These are phyloP conservation scores for Phaeosphaeriaceae sp. DNA, from an alignment of 2,329 filamentous ascomycete species.

Conservation along the genomic window DNA sequence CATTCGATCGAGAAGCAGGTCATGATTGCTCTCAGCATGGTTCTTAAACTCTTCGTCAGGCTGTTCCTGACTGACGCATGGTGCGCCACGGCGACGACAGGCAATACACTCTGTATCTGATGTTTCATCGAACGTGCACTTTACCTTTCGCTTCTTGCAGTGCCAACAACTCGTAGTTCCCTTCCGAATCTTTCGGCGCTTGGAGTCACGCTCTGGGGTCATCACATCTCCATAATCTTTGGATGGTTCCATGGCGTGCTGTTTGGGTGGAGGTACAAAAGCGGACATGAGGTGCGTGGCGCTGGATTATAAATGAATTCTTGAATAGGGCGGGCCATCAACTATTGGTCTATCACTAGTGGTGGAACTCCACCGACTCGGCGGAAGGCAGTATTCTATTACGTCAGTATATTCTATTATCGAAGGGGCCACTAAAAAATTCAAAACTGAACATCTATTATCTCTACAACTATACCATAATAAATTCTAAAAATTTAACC, in stretches of 20 bases:
- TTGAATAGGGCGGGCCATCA: no score
- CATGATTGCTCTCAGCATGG: not conserved
- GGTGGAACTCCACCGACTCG: constrained; percentile 4
- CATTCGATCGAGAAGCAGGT: constrained; percentile 12
- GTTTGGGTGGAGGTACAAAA: not conserved
- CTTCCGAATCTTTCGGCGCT: constrained; percentile 27
- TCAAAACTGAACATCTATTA: no score
- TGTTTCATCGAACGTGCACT: constrained; percentile 16
- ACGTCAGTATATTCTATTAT: no score
- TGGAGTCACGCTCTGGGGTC: constrained; percentile 9
- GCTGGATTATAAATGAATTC: no score
- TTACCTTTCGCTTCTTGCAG: constrained; percentile 31
- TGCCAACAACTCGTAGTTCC: constrained; percentile 34
- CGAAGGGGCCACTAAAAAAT: no score
- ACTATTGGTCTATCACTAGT: no score
- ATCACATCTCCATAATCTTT: not conserved
- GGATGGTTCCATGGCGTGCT: not conserved
- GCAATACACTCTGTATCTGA: constrained; percentile 14
- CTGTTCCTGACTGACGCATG: constrained; percentile 26
- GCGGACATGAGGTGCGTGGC: not conserved
- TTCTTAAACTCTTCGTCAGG: constrained; percentile 13
- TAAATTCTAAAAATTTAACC: no score
- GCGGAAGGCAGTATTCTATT: constrained; percentile 1
- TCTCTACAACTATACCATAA: no score
- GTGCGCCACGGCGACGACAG: constrained; percentile 20